Percentiles rank a stretch among this genome's conserved stretches.
Conservation (phyloP, 129 eudicot genomes). For the Pittosporum tobira region DNA sequence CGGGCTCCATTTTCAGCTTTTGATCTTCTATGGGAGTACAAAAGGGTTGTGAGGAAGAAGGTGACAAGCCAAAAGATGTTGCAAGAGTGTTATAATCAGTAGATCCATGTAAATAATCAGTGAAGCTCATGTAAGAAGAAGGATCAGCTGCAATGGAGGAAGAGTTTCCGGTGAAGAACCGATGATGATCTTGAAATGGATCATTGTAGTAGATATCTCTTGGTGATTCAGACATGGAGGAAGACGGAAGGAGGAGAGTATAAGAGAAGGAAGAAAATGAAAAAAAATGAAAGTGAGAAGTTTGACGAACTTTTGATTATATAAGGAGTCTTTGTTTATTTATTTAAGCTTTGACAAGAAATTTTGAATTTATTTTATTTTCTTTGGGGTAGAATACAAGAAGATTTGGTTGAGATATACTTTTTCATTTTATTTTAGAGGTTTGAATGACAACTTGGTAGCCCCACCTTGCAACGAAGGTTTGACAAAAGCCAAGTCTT, state of each 20-base stretch:
- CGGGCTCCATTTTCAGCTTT: slow-evolving; percentile 24
- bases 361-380: slow-evolving; percentile 12
- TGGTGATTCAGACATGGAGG: slow-evolving; percentile 54
- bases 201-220: slow-evolving; percentile 54
- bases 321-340: slow-evolving; percentile 57
- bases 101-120: slow-evolving; percentile 49
- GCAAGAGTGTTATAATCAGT: slow-evolving; percentile 28
- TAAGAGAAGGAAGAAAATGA: slow-evolving; percentile 14
- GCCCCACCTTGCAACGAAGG: slow-evolving; percentile 49
- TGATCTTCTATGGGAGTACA: slow-evolving; percentile 28
- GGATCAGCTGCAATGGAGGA: slow-evolving; percentile 21
- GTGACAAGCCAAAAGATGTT: slow-evolving; percentile 39
- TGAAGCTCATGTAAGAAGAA: slow-evolving; percentile 33
- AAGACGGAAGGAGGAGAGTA: slow-evolving; percentile 5
- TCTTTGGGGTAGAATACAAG: no score
- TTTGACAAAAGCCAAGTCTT: slow-evolving; percentile 46
- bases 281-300: slow-evolving; percentile 16
- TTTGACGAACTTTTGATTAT: slow-evolving; percentile 39
- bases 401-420: no score
- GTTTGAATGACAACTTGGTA: slow-evolving; percentile 30
- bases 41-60: slow-evolving; percentile 28
- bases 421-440: slow-evolving; percentile 14
- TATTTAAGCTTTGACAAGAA: slow-evolving; percentile 64
- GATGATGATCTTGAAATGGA: slow-evolving; percentile 37
- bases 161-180: background rate